Evolutionary conservation across 1,284 basidiomycete species (phyloP), one percentile per base, ranked within the genome.

Genomic region (Acaromyces ingoldii): DNA sequence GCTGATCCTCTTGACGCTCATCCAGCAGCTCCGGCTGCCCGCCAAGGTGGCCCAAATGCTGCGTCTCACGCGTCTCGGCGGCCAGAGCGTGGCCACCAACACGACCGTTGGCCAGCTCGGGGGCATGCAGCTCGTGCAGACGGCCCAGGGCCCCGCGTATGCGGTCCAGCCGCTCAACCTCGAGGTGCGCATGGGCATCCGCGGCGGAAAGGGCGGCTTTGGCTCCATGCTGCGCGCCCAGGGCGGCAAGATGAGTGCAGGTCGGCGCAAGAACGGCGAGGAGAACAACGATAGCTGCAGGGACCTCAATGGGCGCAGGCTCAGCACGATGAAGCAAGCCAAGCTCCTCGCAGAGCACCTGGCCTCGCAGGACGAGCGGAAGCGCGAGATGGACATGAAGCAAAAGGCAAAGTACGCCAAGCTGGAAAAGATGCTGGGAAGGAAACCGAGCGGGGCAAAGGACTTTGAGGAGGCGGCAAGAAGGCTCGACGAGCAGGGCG

Each of bases 201-300:
- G 81, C 9, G 93, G 93, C 56, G 95, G 95, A 42, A 98, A 98
- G 77, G 93, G 95, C 71, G 93, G 93, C 46, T 98, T 99, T 73
- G 93, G 95, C 6, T 88, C 87, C 22, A 91, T 96, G 80, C 81
- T 99, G 60, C 84, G 93, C 73, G 93, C 95, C 0, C 91, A 92
- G 19, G 93, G 93, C 63, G 93, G 93, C 7, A 84, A 92, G 37
- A 99, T 99, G 95, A 91, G 88, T 38, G 63, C 53, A 86, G 91
- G 79, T 33, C 43, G 57, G 13, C n/a, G n/a, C n/a, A 57, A 62
- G 49, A 57, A 68, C 55, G 59, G 60, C 45, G 89, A 81, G 71
- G 45, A 54, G 31, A 97, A 97, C 78, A 91, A 91, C 65, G 92
- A 97, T 76, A 89, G 88, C 6, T 98, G 93, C 76, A 80, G 93